Evolutionary conservation across 2,329 filamentous ascomycete genomes (phyloP).

Genomic region (Scedosporium aurantiacum): DNA sequence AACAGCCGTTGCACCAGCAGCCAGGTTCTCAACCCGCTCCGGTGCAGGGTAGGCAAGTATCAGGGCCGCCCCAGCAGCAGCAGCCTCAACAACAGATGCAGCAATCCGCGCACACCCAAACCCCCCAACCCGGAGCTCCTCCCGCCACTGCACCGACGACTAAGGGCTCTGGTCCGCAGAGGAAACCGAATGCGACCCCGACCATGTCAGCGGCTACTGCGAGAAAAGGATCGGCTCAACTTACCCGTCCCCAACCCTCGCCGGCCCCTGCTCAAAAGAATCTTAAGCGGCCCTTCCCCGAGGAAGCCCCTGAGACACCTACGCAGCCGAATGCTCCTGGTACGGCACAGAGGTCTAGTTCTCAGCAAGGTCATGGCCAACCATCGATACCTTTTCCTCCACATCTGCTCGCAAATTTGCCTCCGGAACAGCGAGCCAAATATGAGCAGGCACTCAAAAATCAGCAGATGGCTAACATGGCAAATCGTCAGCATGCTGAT

Average conservation of each 20-base stretch:
- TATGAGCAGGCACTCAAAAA: conserved; percentile 26
- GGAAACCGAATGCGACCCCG: conserved; percentile 17
- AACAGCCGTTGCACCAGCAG: conserved; percentile 21
- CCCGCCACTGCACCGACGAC: too few relatives aligned
- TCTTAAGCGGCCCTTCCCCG: conserved; percentile 39
- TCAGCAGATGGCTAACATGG: conserved; percentile 9
- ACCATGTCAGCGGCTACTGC: conserved; percentile 13
- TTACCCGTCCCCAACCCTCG: conserved; percentile 16
- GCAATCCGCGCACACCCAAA: conserved; percentile 22
- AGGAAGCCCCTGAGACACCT: conserved; percentile 22
- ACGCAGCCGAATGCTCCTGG: background rate
- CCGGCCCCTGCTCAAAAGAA: conserved; percentile 30
- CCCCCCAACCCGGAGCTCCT: conserved; percentile 19
- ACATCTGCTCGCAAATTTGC: conserved; percentile 27
- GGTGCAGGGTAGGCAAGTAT: conserved; percentile 14
- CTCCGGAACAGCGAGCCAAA: conserved; percentile 32
- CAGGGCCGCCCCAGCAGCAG: conserved; percentile 10
- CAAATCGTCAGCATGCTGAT: conserved; percentile 9
- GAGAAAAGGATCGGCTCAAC: background rate
- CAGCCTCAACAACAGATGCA: conserved; percentile 24
- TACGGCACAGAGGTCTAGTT: conserved; percentile 16
- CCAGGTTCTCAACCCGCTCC: conserved; percentile 12
- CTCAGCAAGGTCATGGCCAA: conserved; percentile 16
- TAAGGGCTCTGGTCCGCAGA: conserved; percentile 14
- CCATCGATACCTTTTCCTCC: conserved; percentile 13